Evolutionary conservation across 2,329 filamentous ascomycete genomes (phyloP), one percentile per base, ranked within the genome.

Genomic region (Rhexocercosporidium sp.): DNA sequence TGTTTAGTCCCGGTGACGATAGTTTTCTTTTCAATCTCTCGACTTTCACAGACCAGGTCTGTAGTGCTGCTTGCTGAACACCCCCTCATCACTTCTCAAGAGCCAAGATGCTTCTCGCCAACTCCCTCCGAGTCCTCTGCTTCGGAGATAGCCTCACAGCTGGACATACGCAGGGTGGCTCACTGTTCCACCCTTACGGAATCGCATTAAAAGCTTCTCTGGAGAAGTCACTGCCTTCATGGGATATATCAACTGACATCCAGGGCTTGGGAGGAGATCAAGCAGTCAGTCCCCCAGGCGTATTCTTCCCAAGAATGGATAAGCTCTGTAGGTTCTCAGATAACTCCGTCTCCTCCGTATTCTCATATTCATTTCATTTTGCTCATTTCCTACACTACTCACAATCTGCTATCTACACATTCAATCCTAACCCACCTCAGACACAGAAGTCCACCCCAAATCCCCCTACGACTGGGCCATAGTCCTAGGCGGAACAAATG

Each of bases 401-500:
- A 5, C 29, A 59, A 12, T 39, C 18, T 11, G 11, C 16, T 22
- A 37, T 39, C n/a, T 16, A 39, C 37, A 16, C 16, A 20, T 20
- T 27, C 22, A 16, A 3, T 49, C 29, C 31, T 54, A 51, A 59
- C 46, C 18, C 6, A 31, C 25, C n/a, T 20, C 37, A 73, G 71
- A 72, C 44, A 44, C 71, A 64, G 69, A 71, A 53, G 37, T 53
- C 22, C 53, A 70, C 27, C 59, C 65, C 16, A 12, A 68, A 5
- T 25, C 27, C 5, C 72, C 73, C 11, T 76, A 75, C 22, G 85
- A 90, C 79, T 91, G 88, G 86, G 83, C 85, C 16, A 83, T 91
- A 37, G 77, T 90, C 4, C 82, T 91, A 1, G 88, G 86, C 9
- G 89, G 88, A 2, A 90, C 88, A 59, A 91, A 91, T 72, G 88